Evolutionary conservation across 768 basidiomycete species (phyloP).

Genomic region (Rhizopogon vesiculosus): DNA sequence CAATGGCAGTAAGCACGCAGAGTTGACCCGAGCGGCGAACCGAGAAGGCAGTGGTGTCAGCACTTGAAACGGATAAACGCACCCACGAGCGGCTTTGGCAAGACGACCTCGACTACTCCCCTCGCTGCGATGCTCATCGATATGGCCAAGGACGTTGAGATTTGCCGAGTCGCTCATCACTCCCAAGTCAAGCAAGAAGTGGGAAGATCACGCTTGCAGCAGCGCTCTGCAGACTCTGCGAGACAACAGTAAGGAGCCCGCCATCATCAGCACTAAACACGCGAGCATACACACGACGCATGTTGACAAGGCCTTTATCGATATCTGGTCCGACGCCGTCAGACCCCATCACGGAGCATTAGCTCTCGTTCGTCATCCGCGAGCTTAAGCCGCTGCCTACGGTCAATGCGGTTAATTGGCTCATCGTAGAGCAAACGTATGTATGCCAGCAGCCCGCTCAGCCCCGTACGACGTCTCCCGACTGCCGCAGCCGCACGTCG

Average conservation of each 20-base stretch:
- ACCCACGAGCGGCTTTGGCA: constrained; percentile 54
- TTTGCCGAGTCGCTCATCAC: constrained; percentile 35
- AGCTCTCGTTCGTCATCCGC: constrained; percentile 70
- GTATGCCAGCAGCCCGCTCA: constrained; percentile 30
- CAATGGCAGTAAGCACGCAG: too few species aligned
- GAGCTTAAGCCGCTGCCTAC: constrained; percentile 45
- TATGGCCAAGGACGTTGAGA: constrained; percentile 44
- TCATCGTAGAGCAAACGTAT: constrained; percentile 65
- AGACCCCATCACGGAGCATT: constrained; percentile 60
- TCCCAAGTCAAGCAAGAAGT: constrained; percentile 24
- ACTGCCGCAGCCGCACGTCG: constrained; percentile 27
- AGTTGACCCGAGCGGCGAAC: too few species aligned
- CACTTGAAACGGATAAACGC: too few species aligned
- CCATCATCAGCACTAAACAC: constrained; percentile 33
- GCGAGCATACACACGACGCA: constrained; percentile 38
- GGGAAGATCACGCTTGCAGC: constrained; percentile 22
- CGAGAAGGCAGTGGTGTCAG: too few species aligned
- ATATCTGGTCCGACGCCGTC: constrained; percentile 77
- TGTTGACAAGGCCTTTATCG: constrained; percentile 77
- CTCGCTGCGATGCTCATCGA: constrained; percentile 57
- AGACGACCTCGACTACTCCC: constrained; percentile 26
- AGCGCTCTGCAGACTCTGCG: constrained; percentile 16
- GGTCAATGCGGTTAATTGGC: constrained; percentile 44
- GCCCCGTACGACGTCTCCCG: constrained; percentile 20
- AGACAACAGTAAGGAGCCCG: constrained; percentile 6